Base-by-base conservation (phyloP, 306 rosid species). In the Adenanthera pavonina region DNA sequence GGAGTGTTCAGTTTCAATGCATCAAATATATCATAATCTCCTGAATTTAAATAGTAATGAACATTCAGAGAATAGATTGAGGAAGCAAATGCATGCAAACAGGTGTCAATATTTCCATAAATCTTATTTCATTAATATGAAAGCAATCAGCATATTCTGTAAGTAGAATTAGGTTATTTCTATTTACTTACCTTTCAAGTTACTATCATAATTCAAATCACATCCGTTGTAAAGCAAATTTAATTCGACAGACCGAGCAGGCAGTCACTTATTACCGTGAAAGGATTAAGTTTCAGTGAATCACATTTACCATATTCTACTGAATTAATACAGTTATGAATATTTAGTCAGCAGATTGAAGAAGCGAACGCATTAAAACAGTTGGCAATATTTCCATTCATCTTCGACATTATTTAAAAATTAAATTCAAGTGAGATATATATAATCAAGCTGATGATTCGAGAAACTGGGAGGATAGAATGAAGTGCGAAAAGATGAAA, bases 31-130 rank as follows among this genome's bases (percentile, higher is more conserved):
- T 52, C 76, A 64, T 51, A 19, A 69, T 71, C 69, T 72, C 47
- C 68, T 72, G 56, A 48, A 79, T 86, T 57, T 19, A 40, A 49
- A 4, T 62, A 49, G 12, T 25, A 79, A 68, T 15, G 30, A 74
- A 53, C 72, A 80, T 66, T 77, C 36, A 41, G 10, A 61, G 82
- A 79, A 80, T 86, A 11, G 86, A 84, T 86, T 75, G 84, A 67
- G 78, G 71, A 85, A 60, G 35, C 71, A 59, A 59, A 25, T 19
- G 16, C 10, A 59, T 59, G 20, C 9, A 59, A 25, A 59, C 65
- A 59, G 65, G 25, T 59, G 65, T 59, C 65, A 59, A 59, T 8
- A 59, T 59, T 59, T 25, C 65, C 65, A 7, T 56, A 7, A 19
- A 56, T 19, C 4, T 19, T 34, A 20, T 13, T 20, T 25, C 25